Evolutionary conservation across 202 grass and related monocot genomes (phyloP), one percentile per base, ranked within the genome.

Genomic region (Zizania palustris): DNA sequence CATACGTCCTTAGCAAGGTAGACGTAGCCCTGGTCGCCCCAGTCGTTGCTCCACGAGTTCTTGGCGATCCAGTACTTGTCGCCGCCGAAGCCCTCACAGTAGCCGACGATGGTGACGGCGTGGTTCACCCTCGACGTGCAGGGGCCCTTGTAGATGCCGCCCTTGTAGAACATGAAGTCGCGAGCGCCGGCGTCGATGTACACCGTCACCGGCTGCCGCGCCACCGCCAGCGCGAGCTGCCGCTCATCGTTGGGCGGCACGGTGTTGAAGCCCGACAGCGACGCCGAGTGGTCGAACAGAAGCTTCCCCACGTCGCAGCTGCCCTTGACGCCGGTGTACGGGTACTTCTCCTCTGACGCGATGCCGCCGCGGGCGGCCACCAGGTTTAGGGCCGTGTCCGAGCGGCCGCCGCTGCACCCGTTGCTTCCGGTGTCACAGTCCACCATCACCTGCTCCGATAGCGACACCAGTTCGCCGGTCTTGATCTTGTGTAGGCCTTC

Each of bases 401-500:
- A 9, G 57, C 69, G 74, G 4, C 88, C 88, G 4, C 84, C 84
- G 10, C 22, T 6, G 8, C 77, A 79, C 3, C 82, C 82, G 57
- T 49, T 73, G 55, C 59, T 20, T 51, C 49, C 64, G 21, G 8
- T 60, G 19, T 72, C 71, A 11, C 84, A 91, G 36, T 91, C 84
- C 5, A 91, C 49, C 1, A 91, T 60, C 21, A 82, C 60, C 60
- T 90, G 88, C 73, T 90, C 80, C 6, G 80, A 90, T 13, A 84
- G 64, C n/a, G 71, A 76, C 43, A 64, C 35, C 66, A 90, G 76
- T 7, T 77, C 48, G 7, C 84, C 88, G 3, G 67, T 87, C 5
- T 19, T 76, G 59, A 90, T 90, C 63, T 90, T 73, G 67, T 77
- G 64, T n/a, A 87, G 58, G 21, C 88, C 88, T 67, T 90, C 88